phyloP scores from a whole-genome alignment of 1,284 basidiomycete species.

The Cutaneotrichosporon sp. region DNA sequence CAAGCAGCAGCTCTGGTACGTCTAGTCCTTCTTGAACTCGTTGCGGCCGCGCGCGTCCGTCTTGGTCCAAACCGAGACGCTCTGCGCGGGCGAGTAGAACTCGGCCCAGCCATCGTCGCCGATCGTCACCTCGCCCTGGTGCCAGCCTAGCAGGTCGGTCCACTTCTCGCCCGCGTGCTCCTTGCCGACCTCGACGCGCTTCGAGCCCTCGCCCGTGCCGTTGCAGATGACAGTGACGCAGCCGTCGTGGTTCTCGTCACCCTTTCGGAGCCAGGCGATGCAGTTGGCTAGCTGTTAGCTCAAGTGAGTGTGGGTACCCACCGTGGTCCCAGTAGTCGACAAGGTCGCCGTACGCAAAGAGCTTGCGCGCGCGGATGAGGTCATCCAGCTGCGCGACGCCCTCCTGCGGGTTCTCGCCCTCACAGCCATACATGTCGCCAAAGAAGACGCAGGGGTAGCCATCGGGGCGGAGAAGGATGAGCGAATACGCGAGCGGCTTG shows the following conservation, averaged over 20 bases:
- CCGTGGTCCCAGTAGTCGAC: slow-evolving; percentile 59
- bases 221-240: slow-evolving; percentile 57
- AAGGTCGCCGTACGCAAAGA: slow-evolving; percentile 60
- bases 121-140: slow-evolving; percentile 58
- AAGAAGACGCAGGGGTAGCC: slow-evolving; percentile 97
- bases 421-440: slow-evolving; percentile 70
- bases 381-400: slow-evolving; percentile 58
- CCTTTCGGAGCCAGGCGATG: slow-evolving; percentile 59
- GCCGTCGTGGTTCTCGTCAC: slow-evolving; percentile 58
- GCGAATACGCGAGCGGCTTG: slow-evolving; percentile 69
- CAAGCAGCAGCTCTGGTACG: neutral
- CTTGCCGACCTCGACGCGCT: slow-evolving; percentile 58
- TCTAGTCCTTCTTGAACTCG: slow-evolving; percentile 50
- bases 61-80: slow-evolving; percentile 59
- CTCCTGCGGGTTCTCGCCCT: slow-evolving; percentile 57
- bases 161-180: slow-evolving; percentile 60
- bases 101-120: slow-evolving; percentile 62
- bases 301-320: slow-evolving; percentile 35
- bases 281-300: slow-evolving; percentile 45
- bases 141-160: slow-evolving; percentile 62
- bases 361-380: slow-evolving; percentile 58
- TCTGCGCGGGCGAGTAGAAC: slow-evolving; percentile 57
- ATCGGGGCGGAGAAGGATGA: slow-evolving; percentile 76
- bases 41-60: slow-evolving; percentile 56
- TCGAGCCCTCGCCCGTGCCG: slow-evolving; percentile 52